Evolutionary conservation across 2,329 filamentous ascomycete species (phyloP), one percentile per base, ranked within the genome.

Genomic region (Dryadomyces sulphureus): DNA sequence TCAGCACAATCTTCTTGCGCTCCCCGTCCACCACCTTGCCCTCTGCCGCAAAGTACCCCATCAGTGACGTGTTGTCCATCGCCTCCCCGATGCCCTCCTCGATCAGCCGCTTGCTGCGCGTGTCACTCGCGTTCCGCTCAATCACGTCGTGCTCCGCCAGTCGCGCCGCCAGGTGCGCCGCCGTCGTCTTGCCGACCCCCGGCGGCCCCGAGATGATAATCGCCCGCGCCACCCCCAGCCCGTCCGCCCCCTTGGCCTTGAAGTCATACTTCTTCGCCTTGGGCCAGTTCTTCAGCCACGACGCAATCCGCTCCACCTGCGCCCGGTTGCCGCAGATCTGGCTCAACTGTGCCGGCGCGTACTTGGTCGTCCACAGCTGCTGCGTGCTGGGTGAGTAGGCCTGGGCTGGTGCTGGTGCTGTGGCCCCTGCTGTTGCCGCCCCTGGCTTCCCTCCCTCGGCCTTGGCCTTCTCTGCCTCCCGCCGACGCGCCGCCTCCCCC

Each of bases 311-410:
- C 59, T 96, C 89, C 1, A 98, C 90, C 25, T 81, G 77, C 1
- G 67, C 72, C 62, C 96, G 96, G 65, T 98, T 98, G 52, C 92
- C 92, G 60, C 90, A 96, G 41, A 98, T 94, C 59, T 95, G 89
- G 48, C 66, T 82, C 38, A 93, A 69, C 46, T 82, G 75, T 1
- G 83, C 84, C 2, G 92, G 92, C 0, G 92, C 92, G 62, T 98
- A 96, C 56, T 95, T 96, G 39, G 82, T 84, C 2, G 92, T 98
- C 83, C 92, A 94, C 2, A 98, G 70, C 54, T 85, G 79, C 45
- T 62, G 63, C 1, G 57, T 48, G 21, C 56, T 58, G 1, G 68
- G 57, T 12, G 65, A 53, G 43, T 3, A 11, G 24, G 40, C 24
- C 22, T 24, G 7, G 25, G 25, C 19, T 4, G n/a, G 40, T 30